Evolutionary conservation across 2,329 filamentous ascomycete genomes (phyloP).

Genomic region (Ophiostoma perfectum): DNA sequence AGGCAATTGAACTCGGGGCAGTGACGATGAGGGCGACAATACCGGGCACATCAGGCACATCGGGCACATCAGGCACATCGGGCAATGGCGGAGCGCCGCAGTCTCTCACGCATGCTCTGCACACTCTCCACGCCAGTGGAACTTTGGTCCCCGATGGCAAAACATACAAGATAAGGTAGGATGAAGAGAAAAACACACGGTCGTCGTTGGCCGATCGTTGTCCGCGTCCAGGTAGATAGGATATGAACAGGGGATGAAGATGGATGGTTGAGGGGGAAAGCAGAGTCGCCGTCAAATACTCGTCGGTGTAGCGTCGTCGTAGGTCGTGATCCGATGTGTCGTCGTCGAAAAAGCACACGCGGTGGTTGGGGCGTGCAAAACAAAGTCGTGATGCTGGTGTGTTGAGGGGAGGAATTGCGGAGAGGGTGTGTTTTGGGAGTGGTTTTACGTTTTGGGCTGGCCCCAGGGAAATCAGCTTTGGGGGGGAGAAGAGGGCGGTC

Average conservation of each 20-base stretch:
- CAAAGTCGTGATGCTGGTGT: slow-evolving; percentile 7
- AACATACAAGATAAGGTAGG: neutral
- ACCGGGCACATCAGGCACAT: neutral
- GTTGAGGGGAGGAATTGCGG: slow-evolving; percentile 1
- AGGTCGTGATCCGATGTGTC: neutral
- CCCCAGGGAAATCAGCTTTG: slow-evolving; percentile 10
- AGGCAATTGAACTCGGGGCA: neutral
- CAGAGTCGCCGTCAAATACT: neutral
- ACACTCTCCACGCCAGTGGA: neutral
- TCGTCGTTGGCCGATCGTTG: neutral
- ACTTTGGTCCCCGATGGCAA: neutral
- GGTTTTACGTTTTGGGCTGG: neutral
- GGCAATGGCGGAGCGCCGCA: neutral
- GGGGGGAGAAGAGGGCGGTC: neutral
- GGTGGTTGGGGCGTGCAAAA: neutral
- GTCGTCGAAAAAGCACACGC: slow-evolving; percentile 3
- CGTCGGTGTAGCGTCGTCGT: neutral
- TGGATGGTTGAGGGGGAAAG: neutral
- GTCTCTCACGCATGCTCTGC: neutral
- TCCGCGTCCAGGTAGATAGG: neutral
- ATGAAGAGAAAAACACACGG: neutral
- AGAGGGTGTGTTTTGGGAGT: slow-evolving; percentile 12
- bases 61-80: neutral
- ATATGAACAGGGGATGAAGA: neutral
- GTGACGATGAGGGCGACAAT: neutral